Evolutionary conservation across 2,329 filamentous ascomycete genomes (phyloP), one percentile per base, ranked within the genome.

Genomic region (Verticillium longisporum): DNA sequence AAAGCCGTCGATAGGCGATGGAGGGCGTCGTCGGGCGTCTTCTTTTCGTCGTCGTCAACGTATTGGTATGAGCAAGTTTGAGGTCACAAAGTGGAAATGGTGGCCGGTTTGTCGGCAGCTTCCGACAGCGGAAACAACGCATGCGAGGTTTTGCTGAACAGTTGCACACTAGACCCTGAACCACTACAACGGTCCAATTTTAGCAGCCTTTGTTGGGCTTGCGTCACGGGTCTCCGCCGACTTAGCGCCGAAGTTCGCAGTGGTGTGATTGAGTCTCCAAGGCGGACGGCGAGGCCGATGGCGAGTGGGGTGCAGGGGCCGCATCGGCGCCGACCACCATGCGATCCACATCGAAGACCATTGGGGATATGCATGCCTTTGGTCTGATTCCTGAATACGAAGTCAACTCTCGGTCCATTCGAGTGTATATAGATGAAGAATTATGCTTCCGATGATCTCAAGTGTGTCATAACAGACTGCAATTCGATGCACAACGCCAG

Each of bases 1-100:
- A 63, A 63, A 61, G 62, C 62, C 62, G 62, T 45, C 45, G 61
- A 63, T 64, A 64, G 62, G 62, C 62, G 62, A 60, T 33, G 54
- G 54, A 50, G n/a, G n/a, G 45, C 21, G 45, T 50, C 10, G 45
- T 36, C 34, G 4, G 34, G 7, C 34, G 18, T 50, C 18, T n/a
- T 50, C 3, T 50, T 18, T n/a, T 50, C 45, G 45, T 21, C 3
- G n/a, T 7, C 45, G 15, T 21, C 18, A 15, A 14, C 9, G 15
- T 45, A 13, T 21, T 21, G n/a, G 45, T 10, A 50, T 50, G 45
- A 50, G 45, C 45, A 50, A 50, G 45, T 50, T 50, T 50, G 45
- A 26, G 45, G 45, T 50, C 45, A 21, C 45, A 50, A 50, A 26
- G 26, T 50, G 45, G 45, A 50, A 50, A 50, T 18, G 45, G 45